Evolutionary conservation across 176 grass and related monocot genomes (phyloP).

Genomic region (Elaeis guineensis): DNA sequence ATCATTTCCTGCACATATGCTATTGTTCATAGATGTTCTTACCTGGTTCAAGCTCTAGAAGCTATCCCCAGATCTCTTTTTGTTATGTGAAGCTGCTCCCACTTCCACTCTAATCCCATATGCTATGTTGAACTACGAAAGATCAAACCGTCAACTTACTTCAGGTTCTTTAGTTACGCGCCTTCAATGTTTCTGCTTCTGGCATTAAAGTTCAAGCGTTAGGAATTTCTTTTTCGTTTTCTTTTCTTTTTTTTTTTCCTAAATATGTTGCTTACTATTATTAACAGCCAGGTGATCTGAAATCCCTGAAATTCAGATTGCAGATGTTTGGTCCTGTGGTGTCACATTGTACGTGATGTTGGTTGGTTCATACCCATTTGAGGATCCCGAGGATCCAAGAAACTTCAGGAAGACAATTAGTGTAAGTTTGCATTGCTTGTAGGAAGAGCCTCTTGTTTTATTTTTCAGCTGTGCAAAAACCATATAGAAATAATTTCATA

Average conservation of each 20-base stretch:
- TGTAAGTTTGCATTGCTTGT: constrained; percentile 21
- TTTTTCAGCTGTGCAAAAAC: background rate
- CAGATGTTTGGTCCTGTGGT: constrained; percentile 89
- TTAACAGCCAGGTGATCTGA: constrained; percentile 11
- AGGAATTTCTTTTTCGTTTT: too few species aligned
- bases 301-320: constrained; percentile 36
- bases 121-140: too few species aligned
- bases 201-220: constrained; percentile 1
- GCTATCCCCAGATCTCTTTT: too few species aligned
- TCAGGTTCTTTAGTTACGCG: too few species aligned
- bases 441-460: background rate
- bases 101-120: too few species aligned
- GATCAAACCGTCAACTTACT: too few species aligned
- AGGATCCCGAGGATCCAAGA: constrained; percentile 85
- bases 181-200: background rate
- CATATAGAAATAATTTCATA: background rate
- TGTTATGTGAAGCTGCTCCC: too few species aligned
- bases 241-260: too few species aligned
- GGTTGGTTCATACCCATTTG: constrained; percentile 86
- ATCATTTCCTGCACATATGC: too few species aligned
- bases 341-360: constrained; percentile 97
- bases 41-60: too few species aligned
- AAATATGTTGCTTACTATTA: background rate
- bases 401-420: constrained; percentile 85
- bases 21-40: too few species aligned